These are phyloP conservation scores for Starmerella bombi DNA, from an alignment of 805 yeast genomes.

Conservation along the genomic window DNA sequence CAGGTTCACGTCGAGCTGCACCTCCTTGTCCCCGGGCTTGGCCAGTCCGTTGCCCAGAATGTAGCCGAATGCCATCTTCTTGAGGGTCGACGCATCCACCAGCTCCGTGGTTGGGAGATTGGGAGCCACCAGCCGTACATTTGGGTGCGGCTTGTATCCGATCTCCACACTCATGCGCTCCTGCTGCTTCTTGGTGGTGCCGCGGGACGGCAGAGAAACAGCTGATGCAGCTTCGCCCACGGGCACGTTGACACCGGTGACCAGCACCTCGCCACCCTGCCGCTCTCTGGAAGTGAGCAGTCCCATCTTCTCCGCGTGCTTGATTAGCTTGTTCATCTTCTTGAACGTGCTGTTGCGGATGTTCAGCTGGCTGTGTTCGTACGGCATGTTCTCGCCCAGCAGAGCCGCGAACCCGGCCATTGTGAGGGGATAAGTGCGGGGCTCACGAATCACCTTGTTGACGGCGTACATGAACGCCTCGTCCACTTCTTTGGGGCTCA, in stretches of 20 bases:
- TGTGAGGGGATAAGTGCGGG: conserved; percentile 41
- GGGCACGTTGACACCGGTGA: conserved; percentile 35
- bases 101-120: conserved; percentile 2
- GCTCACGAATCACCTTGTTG: conserved; percentile 48
- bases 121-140: conserved; percentile 20
- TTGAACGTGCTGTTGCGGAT: conserved; percentile 80
- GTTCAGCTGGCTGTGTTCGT: conserved; percentile 25
- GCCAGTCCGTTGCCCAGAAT: conserved; percentile 37
- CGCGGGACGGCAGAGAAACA: conserved; percentile 7
- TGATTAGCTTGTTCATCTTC: conserved; percentile 71
- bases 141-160: conserved; percentile 23
- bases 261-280: conserved; percentile 61
- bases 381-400: conserved; percentile 63
- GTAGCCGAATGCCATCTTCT: conserved; percentile 41
- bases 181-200: conserved; percentile 3
- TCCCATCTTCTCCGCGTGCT: conserved; percentile 69
- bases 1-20: conserved; percentile 45
- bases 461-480: conserved; percentile 59
- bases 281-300: conserved; percentile 66
- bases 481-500: conserved; percentile 27
- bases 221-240: conserved; percentile 6
- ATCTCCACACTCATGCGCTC: conserved; percentile 19
- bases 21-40: conserved; percentile 36
- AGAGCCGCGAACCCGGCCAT: conserved; percentile 54
- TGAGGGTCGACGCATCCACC: conserved; percentile 35